These are phyloP conservation scores for Caryocar brasiliense DNA, from an alignment of 441 rosid species.

Conservation along the genomic window DNA sequence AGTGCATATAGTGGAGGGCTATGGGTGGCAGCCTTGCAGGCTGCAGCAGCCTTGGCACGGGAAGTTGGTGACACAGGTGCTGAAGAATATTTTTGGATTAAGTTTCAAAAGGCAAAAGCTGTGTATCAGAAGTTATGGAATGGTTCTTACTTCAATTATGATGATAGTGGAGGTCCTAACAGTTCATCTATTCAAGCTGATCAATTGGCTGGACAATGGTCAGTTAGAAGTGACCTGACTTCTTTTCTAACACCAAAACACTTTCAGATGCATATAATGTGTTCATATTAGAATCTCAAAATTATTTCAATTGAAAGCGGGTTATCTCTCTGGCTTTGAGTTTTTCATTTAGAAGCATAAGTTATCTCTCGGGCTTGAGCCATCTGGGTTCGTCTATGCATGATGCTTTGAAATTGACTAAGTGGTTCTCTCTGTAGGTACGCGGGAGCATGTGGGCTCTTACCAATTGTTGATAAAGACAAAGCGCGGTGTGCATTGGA, in stretches of 20 bases:
- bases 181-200: constrained; percentile 89
- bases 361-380: too few relatives aligned
- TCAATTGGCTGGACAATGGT: constrained; percentile 96
- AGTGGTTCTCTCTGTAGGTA: constrained; percentile 38
- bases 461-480: constrained; percentile 56
- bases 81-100: constrained; percentile 60
- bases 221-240: constrained; percentile 3
- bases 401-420: too few relatives aligned
- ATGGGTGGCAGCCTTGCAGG: constrained; percentile 95
- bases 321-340: neutral
- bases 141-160: constrained; percentile 84
- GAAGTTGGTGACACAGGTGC: constrained; percentile 70
- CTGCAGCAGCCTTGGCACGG: constrained; percentile 75
- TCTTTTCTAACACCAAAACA: neutral
- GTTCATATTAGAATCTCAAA: neutral
- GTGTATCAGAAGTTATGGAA: constrained; percentile 77
- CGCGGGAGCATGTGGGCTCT: constrained; percentile 73
- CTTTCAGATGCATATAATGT: neutral
- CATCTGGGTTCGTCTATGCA: too few relatives aligned
- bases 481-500: constrained; percentile 55
- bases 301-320: neutral
- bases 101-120: constrained; percentile 69
- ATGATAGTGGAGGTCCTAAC: constrained; percentile 43
- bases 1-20: constrained; percentile 86
- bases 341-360: neutral